phyloP scores from a whole-genome alignment of 768 basidiomycete genomes.

The Termitomyces sp. region DNA sequence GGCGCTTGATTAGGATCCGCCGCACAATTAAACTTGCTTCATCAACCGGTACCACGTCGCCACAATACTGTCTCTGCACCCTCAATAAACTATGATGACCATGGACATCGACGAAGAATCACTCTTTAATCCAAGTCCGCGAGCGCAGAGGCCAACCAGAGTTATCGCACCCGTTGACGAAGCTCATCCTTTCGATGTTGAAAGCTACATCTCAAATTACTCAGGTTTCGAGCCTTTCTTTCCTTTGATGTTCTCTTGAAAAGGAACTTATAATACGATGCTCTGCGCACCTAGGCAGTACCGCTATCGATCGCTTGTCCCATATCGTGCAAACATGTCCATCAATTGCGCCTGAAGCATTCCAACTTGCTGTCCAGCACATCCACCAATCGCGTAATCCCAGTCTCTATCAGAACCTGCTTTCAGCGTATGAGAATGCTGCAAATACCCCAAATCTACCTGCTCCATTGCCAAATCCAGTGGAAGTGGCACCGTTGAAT shows the following conservation, averaged over 20 bases:
- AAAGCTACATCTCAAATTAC: slow-evolving; percentile 72
- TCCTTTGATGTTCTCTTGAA: background rate
- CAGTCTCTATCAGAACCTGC: slow-evolving; percentile 43
- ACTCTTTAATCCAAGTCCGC: slow-evolving; percentile 19
- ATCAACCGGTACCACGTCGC: background rate
- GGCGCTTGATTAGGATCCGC: slow-evolving; percentile 1
- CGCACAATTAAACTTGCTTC: background rate
- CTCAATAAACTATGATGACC: background rate
- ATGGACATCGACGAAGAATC: slow-evolving; percentile 41
- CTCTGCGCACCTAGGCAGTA: slow-evolving; percentile 46
- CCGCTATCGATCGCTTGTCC: slow-evolving; percentile 67
- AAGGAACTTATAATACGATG: background rate
- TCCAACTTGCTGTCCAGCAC: slow-evolving; percentile 57
- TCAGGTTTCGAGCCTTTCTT: slow-evolving; percentile 38
- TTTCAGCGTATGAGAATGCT: slow-evolving; percentile 50
- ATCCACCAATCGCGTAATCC: slow-evolving; percentile 69
- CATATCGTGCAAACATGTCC: slow-evolving; percentile 63
- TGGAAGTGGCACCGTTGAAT: slow-evolving; percentile 51
- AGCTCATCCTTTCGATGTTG: slow-evolving; percentile 83
- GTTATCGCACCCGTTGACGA: slow-evolving; percentile 56
- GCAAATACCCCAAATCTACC: slow-evolving; percentile 17
- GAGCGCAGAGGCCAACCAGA: slow-evolving; percentile 17
- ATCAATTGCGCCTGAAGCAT: slow-evolving; percentile 64
- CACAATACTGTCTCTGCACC: background rate
- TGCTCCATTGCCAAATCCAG: slow-evolving; percentile 35